These are phyloP conservation scores for Multifurca ochricompacta DNA, from an alignment of 768 basidiomycete species.

Conservation along the genomic window DNA sequence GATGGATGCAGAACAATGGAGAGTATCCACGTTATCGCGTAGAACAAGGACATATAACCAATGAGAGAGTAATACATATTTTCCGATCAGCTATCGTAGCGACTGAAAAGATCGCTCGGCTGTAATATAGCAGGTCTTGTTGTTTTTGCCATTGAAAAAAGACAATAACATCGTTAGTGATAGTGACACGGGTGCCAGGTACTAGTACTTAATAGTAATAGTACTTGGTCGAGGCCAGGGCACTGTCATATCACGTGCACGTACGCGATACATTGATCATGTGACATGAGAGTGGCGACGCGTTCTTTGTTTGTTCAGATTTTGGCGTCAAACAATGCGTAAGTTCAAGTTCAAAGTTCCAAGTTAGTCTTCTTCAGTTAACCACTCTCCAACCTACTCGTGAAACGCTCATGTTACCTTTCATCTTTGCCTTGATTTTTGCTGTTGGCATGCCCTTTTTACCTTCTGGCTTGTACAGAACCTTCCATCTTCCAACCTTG, in stretches of 20 bases:
- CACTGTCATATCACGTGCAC: too few species aligned
- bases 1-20: slow-evolving; percentile 7
- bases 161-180: background rate
- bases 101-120: background rate
- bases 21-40: background rate
- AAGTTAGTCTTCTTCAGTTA: background rate
- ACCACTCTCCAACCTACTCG: background rate
- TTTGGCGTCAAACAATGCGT: slow-evolving; percentile 8
- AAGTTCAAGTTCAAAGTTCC: background rate
- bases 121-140: background rate
- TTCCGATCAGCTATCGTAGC: background rate
- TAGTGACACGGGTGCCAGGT: too few species aligned
- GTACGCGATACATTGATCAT: too few species aligned
- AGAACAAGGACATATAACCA: background rate
- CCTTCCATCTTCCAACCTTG: slow-evolving; percentile 5
- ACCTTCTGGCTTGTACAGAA: slow-evolving; percentile 9
- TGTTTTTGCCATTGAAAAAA: background rate
- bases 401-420: slow-evolving; percentile 8
- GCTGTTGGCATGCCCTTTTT: slow-evolving; percentile 14
- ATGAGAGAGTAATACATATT: background rate
- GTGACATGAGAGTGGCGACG: background rate
- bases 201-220: too few species aligned
- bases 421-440: slow-evolving; percentile 10
- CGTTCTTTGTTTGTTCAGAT: slow-evolving; percentile 9
- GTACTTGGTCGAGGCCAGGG: too few species aligned